Percentiles rank a stretch among this genome's conserved stretches.
Conservation (phyloP, 306 rosid species). For the Herpetospermum pedunculosum region DNA sequence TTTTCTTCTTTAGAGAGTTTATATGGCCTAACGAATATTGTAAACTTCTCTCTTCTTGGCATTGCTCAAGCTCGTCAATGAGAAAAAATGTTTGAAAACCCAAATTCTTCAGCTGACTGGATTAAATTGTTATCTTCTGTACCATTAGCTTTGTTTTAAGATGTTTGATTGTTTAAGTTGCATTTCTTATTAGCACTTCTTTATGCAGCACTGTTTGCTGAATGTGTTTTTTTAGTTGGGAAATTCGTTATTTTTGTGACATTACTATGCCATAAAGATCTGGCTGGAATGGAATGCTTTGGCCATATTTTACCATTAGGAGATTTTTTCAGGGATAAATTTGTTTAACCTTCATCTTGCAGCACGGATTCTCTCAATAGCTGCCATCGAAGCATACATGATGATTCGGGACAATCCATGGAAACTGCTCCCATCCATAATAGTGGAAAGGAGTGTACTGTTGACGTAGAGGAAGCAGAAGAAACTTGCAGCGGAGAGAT, state of each 20-base stretch:
- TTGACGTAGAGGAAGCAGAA: constrained; percentile 25
- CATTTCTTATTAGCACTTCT: not conserved
- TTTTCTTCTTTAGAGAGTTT: not conserved
- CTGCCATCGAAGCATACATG: constrained; percentile 5
- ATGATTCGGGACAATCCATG: not conserved
- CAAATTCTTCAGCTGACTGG: not conserved
- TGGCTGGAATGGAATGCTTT: not conserved
- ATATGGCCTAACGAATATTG: not conserved
- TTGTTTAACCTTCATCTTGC: not conserved
- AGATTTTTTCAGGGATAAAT: not conserved
- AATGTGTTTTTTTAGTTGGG: not conserved
- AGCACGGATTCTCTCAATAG: constrained; percentile 4
- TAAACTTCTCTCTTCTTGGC: not conserved
- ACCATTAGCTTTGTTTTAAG: not conserved
- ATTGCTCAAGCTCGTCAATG: not conserved
- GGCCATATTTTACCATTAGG: not conserved
- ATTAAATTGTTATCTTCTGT: not conserved
- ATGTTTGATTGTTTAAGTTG: not conserved
- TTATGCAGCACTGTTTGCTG: not conserved
- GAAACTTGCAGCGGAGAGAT: constrained; percentile 37
- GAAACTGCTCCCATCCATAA: constrained; percentile 5
- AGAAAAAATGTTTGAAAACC: not conserved
- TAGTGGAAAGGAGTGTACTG: constrained; percentile 5
- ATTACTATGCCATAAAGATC: not conserved
- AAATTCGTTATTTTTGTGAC: not conserved